phyloP scores from a whole-genome alignment of 2,329 filamentous ascomycete genomes.

The Talaromyces sp. region DNA sequence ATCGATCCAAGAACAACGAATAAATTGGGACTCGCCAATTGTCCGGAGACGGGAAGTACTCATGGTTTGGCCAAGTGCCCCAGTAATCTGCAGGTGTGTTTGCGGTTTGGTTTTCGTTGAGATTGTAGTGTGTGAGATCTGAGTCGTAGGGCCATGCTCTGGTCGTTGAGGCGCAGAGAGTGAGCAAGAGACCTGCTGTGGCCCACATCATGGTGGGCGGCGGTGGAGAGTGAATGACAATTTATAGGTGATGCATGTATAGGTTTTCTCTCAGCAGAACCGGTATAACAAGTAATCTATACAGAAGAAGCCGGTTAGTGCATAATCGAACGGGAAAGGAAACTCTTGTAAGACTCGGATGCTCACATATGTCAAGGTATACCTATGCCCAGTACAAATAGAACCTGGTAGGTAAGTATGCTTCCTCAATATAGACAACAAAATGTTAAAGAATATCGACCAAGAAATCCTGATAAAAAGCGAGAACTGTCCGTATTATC shows the following conservation, averaged over 20 bases:
- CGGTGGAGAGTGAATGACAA: neutral
- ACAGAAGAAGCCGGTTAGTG: neutral
- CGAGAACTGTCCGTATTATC: slow-evolving; percentile 15
- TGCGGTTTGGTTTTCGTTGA: slow-evolving; percentile 60
- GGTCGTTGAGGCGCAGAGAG: slow-evolving; percentile 27
- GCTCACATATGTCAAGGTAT: neutral
- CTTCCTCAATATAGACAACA: neutral
- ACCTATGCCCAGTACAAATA: neutral
- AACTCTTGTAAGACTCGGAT: neutral
- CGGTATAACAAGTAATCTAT: neutral
- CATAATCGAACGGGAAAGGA: neutral
- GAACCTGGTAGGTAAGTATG: neutral
- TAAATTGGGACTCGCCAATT: slow-evolving; percentile 67
- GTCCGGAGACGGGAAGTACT: slow-evolving; percentile 53
- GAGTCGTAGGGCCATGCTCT: slow-evolving; percentile 49
- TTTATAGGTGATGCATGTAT: slow-evolving; percentile 14
- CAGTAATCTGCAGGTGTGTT: slow-evolving; percentile 56
- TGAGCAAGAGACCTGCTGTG: slow-evolving; percentile 24
- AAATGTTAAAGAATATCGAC: neutral
- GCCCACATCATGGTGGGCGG: slow-evolving; percentile 15
- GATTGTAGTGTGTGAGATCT: slow-evolving; percentile 53
- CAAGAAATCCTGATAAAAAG: neutral
- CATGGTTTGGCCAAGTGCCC: slow-evolving; percentile 54
- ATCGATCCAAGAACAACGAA: slow-evolving; percentile 62
- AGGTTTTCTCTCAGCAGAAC: neutral